Evolutionary conservation across 2,329 filamentous ascomycete genomes (phyloP).

Genomic region (Microsporum ferrugineum): DNA sequence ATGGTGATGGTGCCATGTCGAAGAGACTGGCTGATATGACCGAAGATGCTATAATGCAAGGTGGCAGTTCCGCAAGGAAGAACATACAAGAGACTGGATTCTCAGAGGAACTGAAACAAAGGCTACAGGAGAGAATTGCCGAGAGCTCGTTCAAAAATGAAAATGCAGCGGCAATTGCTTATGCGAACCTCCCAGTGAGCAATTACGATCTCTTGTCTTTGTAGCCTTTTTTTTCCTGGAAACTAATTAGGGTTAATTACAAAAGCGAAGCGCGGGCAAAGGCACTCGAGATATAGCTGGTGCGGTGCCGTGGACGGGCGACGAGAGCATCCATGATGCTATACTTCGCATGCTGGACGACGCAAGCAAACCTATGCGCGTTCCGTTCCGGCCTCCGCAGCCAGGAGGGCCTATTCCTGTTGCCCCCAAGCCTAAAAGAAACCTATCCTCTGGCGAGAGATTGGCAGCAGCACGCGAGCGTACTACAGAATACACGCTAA

Average conservation of each 20-base stretch:
- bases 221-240: background rate
- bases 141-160: slow-evolving; percentile 44
- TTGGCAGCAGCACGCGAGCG: slow-evolving; percentile 49
- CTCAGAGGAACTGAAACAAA: slow-evolving; percentile 47
- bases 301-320: slow-evolving; percentile 64
- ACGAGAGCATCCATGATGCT: slow-evolving; percentile 61
- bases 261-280: slow-evolving; percentile 47
- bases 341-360: slow-evolving; percentile 69
- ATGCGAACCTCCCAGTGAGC: slow-evolving; percentile 42
- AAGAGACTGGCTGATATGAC: slow-evolving; percentile 49
- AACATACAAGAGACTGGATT: slow-evolving; percentile 52
- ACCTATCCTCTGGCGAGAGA: slow-evolving; percentile 36
- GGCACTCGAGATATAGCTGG: slow-evolving; percentile 58
- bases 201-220: background rate
- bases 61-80: slow-evolving; percentile 44
- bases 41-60: slow-evolving; percentile 46
- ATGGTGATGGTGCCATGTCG: slow-evolving; percentile 42
- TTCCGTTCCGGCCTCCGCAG: slow-evolving; percentile 31
- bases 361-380: slow-evolving; percentile 46
- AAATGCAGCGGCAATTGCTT: slow-evolving; percentile 43
- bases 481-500: slow-evolving; percentile 44
- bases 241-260: background rate
- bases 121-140: slow-evolving; percentile 49
- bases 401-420: slow-evolving; percentile 33
- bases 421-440: slow-evolving; percentile 32